Conservation (phyloP, 306 rosid genomes). For the Vigna unguiculata region DNA sequence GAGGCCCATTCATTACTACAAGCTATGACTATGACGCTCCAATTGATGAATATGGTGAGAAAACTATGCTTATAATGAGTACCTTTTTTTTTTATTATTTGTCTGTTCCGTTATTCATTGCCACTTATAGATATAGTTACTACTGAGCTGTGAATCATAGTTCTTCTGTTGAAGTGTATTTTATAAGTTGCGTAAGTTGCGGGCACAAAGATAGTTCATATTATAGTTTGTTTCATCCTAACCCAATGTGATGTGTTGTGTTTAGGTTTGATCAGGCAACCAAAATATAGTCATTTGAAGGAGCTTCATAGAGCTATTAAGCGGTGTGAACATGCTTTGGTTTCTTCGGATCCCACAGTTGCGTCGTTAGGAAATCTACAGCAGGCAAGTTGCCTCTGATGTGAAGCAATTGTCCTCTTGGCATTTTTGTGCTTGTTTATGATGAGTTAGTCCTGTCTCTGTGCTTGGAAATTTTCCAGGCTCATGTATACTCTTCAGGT, state of each 20-base stretch:
- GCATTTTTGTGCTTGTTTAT: not conserved
- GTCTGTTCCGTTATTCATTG: constrained; percentile 16
- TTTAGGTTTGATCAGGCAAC: constrained; percentile 88
- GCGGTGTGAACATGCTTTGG: constrained; percentile 80
- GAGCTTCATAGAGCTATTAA: constrained; percentile 81
- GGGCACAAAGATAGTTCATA: constrained; percentile 13
- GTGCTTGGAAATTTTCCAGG: constrained; percentile 63
- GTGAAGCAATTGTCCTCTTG: constrained; percentile 25
- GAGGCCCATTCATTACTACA: constrained; percentile 94
- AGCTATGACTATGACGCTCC: constrained; percentile 98
- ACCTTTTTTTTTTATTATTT: not conserved
- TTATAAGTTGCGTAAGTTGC: constrained; percentile 9
- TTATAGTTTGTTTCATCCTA: constrained; percentile 15
- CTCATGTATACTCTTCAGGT: constrained; percentile 76
- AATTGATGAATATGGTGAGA: constrained; percentile 92
- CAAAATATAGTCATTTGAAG: constrained; percentile 85
- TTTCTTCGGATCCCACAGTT: constrained; percentile 79
- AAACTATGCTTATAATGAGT: constrained; percentile 26
- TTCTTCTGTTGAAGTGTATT: not conserved
- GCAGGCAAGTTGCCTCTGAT: constrained; percentile 62
- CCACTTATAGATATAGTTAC: constrained; percentile 21
- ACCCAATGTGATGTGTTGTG: constrained; percentile 10
- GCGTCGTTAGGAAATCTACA: constrained; percentile 72
- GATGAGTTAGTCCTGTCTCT: constrained; percentile 18
- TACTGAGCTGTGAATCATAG: not conserved